Evolutionary conservation across 257 asterid genomes (phyloP).

Genomic region (Thymus quinquecostatus): DNA sequence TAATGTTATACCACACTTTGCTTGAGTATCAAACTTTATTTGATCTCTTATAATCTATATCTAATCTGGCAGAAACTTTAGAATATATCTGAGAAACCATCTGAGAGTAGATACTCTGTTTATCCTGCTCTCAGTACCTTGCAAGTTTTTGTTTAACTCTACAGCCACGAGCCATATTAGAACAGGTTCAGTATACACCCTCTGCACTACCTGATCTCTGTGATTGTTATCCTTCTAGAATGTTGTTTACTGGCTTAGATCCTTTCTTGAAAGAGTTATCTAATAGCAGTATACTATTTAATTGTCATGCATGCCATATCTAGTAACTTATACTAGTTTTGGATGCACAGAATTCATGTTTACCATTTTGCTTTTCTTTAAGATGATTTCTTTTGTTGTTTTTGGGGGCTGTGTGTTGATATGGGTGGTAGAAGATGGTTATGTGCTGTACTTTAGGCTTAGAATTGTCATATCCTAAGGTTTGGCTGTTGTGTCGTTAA

Average conservation of each 20-base stretch:
- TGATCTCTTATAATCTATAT: background rate
- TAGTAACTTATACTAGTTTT: background rate
- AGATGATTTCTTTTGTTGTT: background rate
- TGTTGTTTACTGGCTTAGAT: background rate
- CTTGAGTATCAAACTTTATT: background rate
- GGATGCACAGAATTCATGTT: background rate
- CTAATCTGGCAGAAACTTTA: background rate
- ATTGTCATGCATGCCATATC: background rate
- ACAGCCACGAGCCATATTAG: background rate
- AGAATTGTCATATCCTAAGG: conserved; percentile 5
- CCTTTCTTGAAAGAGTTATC: background rate
- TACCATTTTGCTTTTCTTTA: conserved; percentile 7
- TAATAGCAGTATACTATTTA: background rate
- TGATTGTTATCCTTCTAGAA: background rate
- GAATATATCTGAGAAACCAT: background rate
- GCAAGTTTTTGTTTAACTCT: background rate
- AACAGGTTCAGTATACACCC: background rate
- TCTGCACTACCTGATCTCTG: background rate
- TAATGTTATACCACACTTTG: background rate
- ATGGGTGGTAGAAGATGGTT: conserved; percentile 21
- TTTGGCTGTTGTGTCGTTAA: conserved; percentile 1
- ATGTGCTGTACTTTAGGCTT: background rate
- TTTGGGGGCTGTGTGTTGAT: background rate
- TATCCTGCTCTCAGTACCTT: no score
- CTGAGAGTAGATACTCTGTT: no score